These are phyloP conservation scores for Melanogaster broomeanus DNA, from an alignment of 768 basidiomycete species.

Conservation along the genomic window DNA sequence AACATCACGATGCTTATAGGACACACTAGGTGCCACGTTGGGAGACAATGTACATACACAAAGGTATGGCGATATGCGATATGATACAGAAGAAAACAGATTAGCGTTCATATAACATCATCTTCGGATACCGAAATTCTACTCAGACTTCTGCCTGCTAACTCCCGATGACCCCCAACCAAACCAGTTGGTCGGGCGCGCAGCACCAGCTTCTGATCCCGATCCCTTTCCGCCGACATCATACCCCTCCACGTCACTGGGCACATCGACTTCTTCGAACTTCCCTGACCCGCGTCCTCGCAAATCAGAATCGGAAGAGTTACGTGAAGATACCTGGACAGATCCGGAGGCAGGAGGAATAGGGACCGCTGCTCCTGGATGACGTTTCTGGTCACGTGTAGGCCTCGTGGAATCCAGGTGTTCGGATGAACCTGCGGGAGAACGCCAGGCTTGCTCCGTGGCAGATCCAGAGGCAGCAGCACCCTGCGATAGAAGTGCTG, in stretches of 20 bases:
- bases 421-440: slow-evolving; percentile 31
- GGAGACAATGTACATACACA: neutral
- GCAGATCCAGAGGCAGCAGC: slow-evolving; percentile 41
- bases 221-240: slow-evolving; percentile 35
- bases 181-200: slow-evolving; percentile 35
- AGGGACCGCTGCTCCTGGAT: slow-evolving; percentile 56
- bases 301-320: slow-evolving; percentile 43
- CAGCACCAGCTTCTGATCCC: slow-evolving; percentile 20
- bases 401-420: slow-evolving; percentile 28
- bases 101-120: neutral
- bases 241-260: slow-evolving; percentile 69
- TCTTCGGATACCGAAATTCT: neutral
- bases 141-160: slow-evolving; percentile 24
- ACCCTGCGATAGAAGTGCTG: slow-evolving; percentile 59
- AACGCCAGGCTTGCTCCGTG: slow-evolving; percentile 27
- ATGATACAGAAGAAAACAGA: neutral
- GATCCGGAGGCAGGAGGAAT: slow-evolving; percentile 33
- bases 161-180: slow-evolving; percentile 32
- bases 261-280: slow-evolving; percentile 74
- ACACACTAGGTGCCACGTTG: neutral
- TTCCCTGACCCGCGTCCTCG: slow-evolving; percentile 48
- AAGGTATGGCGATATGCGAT: neutral
- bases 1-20: neutral
- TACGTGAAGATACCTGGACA: slow-evolving; percentile 33
- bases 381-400: slow-evolving; percentile 46